Evolutionary conservation across 371 early-diverging fungal genomes (phyloP), one percentile per base, ranked within the genome.

Genomic region (Zopfochytrium polystomum): DNA sequence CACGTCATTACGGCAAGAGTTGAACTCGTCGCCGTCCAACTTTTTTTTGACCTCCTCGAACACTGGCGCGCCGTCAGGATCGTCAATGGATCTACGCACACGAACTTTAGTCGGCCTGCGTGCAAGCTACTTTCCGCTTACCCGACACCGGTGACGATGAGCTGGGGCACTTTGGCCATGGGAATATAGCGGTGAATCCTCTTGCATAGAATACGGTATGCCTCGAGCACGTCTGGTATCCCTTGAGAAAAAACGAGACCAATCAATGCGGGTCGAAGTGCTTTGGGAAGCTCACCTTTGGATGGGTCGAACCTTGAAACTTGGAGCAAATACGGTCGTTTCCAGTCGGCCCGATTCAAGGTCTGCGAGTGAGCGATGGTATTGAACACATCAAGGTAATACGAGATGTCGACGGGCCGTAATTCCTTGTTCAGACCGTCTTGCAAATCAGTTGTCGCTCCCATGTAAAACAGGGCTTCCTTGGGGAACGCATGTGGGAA

Each of bases 271-370:
- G 67, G 22, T n/a, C n/a, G n/a, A n/a, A n/a, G n/a, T n/a, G n/a
- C n/a, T n/a, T n/a, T n/a, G n/a, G n/a, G 42, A 29, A 13, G 25
- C n/a, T n/a, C 65, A 76, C 91, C 93, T 75, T 93, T 93, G 48
- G 89, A 86, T n/a, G 93, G 93, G 73, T 93, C 93, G 55, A 93
- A 92, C 29, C 93, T 77, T 25, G 89, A 85, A n/a, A 92, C 83
- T 74, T 93, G 92, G 23, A 86, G 80, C 71, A 93, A 85, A 66
- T 92, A 92, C 9, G 87, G 89, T 18, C 88, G 76, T 31, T 73
- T 64, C 66, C 79, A 78, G 50, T 75, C 74, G 49, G 84, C 77
- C 1, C 87, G 80, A 30, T 79, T 77, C 7, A 80, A 78, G 57
- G 83, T 84, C 66, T 87, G 83, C 69, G 90, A 91, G 58, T 74